phyloP scores from a whole-genome alignment of 306 rosid genomes.

The Herpetospermum pedunculosum region DNA sequence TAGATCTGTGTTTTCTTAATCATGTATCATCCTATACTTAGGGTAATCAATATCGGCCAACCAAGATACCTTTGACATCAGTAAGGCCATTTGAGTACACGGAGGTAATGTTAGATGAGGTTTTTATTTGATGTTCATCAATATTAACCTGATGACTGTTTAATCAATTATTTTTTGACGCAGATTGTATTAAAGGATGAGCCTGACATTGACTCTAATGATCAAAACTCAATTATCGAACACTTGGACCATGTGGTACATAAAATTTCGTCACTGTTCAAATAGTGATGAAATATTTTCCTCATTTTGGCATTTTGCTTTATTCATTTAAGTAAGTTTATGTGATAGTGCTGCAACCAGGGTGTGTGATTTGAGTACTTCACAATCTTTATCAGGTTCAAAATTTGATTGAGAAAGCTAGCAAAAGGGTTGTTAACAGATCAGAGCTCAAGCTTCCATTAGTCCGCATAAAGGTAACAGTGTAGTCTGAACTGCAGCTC shows the following conservation, averaged over 20 bases:
- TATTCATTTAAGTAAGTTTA: neutral
- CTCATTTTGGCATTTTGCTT: neutral
- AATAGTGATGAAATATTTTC: constrained; percentile 4
- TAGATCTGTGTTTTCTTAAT: neutral
- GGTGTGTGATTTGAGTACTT: neutral
- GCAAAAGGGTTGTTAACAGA: constrained; percentile 39
- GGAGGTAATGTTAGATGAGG: constrained; percentile 42
- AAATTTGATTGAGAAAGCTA: constrained; percentile 54
- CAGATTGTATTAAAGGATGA: constrained; percentile 84
- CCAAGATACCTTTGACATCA: constrained; percentile 81
- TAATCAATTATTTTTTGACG: constrained; percentile 23
- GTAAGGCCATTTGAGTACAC: constrained; percentile 95
- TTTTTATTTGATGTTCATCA: constrained; percentile 5
- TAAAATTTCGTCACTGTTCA: constrained; percentile 6
- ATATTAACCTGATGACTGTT: constrained; percentile 8
- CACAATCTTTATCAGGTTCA: constrained; percentile 43
- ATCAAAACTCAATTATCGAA: constrained; percentile 86
- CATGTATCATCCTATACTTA: constrained; percentile 11
- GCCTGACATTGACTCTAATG: constrained; percentile 70
- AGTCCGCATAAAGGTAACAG: constrained; percentile 71
- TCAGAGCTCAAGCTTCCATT: constrained; percentile 81
- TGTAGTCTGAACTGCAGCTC: neutral
- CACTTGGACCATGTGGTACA: constrained; percentile 84
- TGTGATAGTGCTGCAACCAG: neutral
- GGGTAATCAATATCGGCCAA: constrained; percentile 98